These are phyloP conservation scores for Dothistroma septosporum DNA, from an alignment of 2,329 filamentous ascomycete genomes.

Conservation along the genomic window DNA sequence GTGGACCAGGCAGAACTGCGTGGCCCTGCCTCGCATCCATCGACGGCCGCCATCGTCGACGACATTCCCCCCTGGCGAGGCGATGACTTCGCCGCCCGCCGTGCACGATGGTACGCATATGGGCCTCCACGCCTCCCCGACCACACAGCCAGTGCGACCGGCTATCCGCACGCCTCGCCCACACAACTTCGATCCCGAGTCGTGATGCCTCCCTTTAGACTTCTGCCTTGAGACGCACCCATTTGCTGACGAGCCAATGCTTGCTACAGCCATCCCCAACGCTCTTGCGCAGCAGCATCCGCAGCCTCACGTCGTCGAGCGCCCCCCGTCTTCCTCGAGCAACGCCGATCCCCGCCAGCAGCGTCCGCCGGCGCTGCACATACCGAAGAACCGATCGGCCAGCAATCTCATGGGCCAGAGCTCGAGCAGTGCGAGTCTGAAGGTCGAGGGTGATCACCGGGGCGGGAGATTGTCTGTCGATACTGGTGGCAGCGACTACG, in stretches of 20 bases:
- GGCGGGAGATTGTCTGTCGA: constrained; percentile 70
- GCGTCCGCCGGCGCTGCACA: constrained; percentile 25
- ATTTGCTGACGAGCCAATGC: constrained; percentile 12
- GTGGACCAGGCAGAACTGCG: not conserved
- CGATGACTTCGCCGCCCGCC: constrained; percentile 14
- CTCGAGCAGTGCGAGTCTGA: constrained; percentile 34
- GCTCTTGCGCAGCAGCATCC: not conserved
- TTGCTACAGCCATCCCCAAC: constrained; percentile 11
- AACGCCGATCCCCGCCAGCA: constrained; percentile 5
- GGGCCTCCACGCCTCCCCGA: constrained; percentile 28
- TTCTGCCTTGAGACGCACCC: not conserved
- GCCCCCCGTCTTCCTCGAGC: not conserved
- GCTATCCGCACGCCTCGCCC: not conserved
- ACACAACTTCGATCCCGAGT: not conserved
- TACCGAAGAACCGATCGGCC: constrained; percentile 50
- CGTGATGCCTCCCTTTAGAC: not conserved
- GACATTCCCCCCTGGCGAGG: constrained; percentile 1
- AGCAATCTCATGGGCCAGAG: constrained; percentile 44
- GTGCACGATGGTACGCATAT: constrained; percentile 12
- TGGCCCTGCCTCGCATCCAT: not conserved
- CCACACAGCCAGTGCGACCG: constrained; percentile 60
- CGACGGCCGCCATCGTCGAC: not conserved
- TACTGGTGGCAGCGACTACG: constrained; percentile 62
- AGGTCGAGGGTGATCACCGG: constrained; percentile 48
- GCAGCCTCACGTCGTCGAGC: constrained; percentile 1